phyloP scores from a whole-genome alignment of 225 moss, liverwort and hornwort species.

The Pleurozium schreberi region DNA sequence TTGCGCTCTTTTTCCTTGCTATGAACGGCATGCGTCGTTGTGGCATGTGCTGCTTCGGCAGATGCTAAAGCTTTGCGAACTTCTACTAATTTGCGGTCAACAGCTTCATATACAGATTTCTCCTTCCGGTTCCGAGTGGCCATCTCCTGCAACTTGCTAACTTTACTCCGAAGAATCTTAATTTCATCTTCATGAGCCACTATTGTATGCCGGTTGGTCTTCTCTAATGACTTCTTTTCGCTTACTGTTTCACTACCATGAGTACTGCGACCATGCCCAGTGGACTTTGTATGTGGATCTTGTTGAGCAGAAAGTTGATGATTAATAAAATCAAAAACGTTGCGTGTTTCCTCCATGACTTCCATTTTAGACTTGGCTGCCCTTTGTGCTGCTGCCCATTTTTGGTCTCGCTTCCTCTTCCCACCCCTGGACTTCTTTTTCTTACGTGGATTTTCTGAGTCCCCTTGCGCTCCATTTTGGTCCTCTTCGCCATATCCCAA shows the following conservation, averaged over 20 bases:
- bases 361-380: conserved; percentile 69
- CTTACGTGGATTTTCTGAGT: conserved; percentile 5
- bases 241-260: neutral
- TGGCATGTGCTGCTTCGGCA: conserved; percentile 77
- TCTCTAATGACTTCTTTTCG: conserved; percentile 12
- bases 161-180: conserved; percentile 64
- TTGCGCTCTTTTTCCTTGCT: conserved; percentile 92
- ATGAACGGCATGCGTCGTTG: conserved; percentile 57
- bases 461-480: neutral
- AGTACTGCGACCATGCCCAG: neutral
- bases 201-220: conserved; percentile 56
- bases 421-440: conserved; percentile 88
- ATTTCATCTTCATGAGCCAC: conserved; percentile 81
- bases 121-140: conserved; percentile 74
- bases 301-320: conserved; percentile 59
- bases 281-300: conserved; percentile 3
- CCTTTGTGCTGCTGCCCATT: conserved; percentile 87
- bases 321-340: conserved; percentile 91
- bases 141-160: conserved; percentile 83
- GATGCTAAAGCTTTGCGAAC: conserved; percentile 54
- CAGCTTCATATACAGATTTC: conserved; percentile 61
- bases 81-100: conserved; percentile 65
- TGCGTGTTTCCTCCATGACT: conserved; percentile 53
- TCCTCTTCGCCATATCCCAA: conserved; percentile 53
- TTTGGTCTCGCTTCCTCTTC: conserved; percentile 76